phyloP scores from a whole-genome alignment of 2,329 filamentous ascomycete genomes.

The Trichoderma asperellum region DNA sequence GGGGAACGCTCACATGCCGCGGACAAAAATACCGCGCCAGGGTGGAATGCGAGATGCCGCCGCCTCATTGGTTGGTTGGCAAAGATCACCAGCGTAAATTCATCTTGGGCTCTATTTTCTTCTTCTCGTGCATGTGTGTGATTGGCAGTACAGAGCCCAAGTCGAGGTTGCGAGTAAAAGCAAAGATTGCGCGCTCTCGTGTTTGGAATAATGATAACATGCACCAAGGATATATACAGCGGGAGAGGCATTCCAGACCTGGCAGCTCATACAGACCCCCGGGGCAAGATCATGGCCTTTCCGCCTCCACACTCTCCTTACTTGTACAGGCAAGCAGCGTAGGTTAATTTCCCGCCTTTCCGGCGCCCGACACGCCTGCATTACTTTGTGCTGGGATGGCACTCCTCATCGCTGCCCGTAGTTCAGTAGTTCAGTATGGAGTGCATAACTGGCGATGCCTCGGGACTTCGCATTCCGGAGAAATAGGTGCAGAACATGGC shows the following conservation, averaged over 20 bases:
- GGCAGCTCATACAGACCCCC: background rate
- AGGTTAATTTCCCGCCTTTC: slow-evolving; percentile 15
- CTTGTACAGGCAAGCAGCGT: background rate
- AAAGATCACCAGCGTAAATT: background rate
- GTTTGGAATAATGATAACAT: background rate
- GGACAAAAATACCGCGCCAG: background rate
- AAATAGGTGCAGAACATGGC: background rate
- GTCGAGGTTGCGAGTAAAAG: background rate
- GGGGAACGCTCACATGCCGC: slow-evolving; percentile 5
- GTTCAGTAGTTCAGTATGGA: too few relatives aligned
- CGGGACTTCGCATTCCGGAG: background rate
- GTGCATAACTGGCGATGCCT: background rate
- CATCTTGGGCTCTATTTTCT: background rate
- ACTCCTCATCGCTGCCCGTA: background rate
- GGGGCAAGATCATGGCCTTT: background rate
- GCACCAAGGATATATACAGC: background rate
- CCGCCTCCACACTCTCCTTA: slow-evolving; percentile 27
- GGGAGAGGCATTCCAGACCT: background rate
- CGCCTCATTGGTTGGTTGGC: background rate
- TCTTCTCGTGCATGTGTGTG: background rate
- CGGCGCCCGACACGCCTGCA: slow-evolving; percentile 1
- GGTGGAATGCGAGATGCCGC: background rate
- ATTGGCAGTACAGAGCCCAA: background rate
- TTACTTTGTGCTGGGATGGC: background rate
- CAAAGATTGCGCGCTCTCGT: background rate